These are phyloP conservation scores for Elongisporangium senticosum DNA, from an alignment of 352 stramenopile species.

Conservation along the genomic window DNA sequence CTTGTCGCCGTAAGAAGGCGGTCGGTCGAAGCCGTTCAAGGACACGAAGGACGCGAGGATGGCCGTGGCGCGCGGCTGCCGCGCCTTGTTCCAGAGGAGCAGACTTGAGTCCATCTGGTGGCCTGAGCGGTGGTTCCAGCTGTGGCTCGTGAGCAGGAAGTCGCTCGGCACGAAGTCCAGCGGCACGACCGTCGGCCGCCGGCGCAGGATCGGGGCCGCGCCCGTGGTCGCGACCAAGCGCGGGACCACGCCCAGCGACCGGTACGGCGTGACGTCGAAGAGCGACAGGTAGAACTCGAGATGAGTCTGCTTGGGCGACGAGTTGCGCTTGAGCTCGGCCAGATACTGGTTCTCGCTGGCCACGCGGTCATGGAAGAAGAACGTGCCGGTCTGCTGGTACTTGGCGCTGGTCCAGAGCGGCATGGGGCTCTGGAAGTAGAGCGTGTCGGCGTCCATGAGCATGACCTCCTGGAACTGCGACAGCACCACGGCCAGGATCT, in stretches of 20 bases:
- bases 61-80: slow-evolving; percentile 32
- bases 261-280: slow-evolving; percentile 18
- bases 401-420: slow-evolving; percentile 37
- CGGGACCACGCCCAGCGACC: slow-evolving; percentile 7
- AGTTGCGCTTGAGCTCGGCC: slow-evolving; percentile 12
- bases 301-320: slow-evolving; percentile 4
- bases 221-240: not conserved
- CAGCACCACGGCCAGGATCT: slow-evolving; percentile 37
- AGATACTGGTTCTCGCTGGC: slow-evolving; percentile 19
- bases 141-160: slow-evolving; percentile 28
- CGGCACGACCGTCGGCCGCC: not conserved
- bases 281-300: slow-evolving; percentile 23
- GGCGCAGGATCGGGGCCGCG: not conserved
- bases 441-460: slow-evolving; percentile 52
- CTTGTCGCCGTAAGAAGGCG: slow-evolving; percentile 45
- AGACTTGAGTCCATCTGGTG: slow-evolving; percentile 51
- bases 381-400: slow-evolving; percentile 37
- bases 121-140: slow-evolving; percentile 26
- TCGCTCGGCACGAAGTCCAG: slow-evolving; percentile 25
- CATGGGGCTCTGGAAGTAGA: slow-evolving; percentile 42
- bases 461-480: slow-evolving; percentile 57
- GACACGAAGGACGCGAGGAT: slow-evolving; percentile 39
- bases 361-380: slow-evolving; percentile 57
- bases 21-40: slow-evolving; percentile 11
- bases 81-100: slow-evolving; percentile 38